Base-by-base conservation (phyloP, 2,329 filamentous ascomycete species). In the Trichoderma breve region DNA sequence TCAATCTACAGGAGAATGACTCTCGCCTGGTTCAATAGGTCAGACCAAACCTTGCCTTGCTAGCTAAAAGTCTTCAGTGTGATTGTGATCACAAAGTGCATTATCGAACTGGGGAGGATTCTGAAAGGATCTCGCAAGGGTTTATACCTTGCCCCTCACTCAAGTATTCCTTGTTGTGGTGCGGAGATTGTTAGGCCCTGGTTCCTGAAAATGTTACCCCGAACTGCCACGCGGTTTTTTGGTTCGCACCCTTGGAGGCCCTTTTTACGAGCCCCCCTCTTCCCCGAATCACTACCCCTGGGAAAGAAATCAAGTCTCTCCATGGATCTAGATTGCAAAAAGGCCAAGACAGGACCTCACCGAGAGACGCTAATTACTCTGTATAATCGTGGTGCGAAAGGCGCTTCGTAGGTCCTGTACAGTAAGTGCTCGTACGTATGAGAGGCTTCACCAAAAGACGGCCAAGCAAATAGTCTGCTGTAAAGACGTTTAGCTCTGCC, bases 141-240 rank as follows among this genome's bases (percentile, higher is more conserved):
- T 64, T 61, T 32, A 15, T 12, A 24, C 28, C 9, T 12, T n/a
- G 26, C 60, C 32, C 30, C n/a, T 11, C n/a, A 9, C 18, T n/a
- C 7, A 11, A n/a, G 43, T 18, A 47, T 47, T 21, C 47, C 47
- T 12, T 53, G 47, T 12, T 53, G 47, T 21, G n/a, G 14, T n/a
- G 63, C 47, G 63, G 51, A 66, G 63, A 66, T 57, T 55, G 51
- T 53, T 14, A 57, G 30, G 47, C 21, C 32, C 64, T 39, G 6
- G 64, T 67, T 58, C 51, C 32, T 58, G 39, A 43, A 67, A 67
- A 24, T 67, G 32, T 18, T 58, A 58, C 64, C 61, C 64, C 63
- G 32, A 55, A 55, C 30, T 57, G 32, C 51, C 47, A 66, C 63
- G 11, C 63, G 47, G n/a, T 53, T 53, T 53, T 51, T 15, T 34